Base-by-base conservation (phyloP, 768 basidiomycete genomes). In the Kwoniella bestiolae region DNA sequence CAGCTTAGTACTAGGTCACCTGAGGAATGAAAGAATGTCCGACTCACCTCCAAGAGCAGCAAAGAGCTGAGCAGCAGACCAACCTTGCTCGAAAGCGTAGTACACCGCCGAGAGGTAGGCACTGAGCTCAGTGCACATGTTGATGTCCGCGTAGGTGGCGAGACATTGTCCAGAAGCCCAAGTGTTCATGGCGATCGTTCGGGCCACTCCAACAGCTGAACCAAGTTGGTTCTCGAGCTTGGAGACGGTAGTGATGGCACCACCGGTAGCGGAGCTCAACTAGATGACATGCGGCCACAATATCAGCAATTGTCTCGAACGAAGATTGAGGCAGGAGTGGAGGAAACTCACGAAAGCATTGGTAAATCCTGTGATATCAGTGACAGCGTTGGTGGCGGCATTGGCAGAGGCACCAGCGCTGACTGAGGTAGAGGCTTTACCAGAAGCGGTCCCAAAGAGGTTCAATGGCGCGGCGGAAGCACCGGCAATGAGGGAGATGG, bases 21-120 rank as follows among this genome's bases (percentile, higher is more conserved):
- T 3, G 46, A 25, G n/a, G 23, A 3, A 14, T 0, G 2, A 1
- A 5, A 53, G 2, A 41, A 38, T 26, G 44, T 21, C 14, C 8
- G 35, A 59, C 56, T 46, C 41, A 63, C 49, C 31, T 14, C 69
- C 69, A 18, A 70, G 57, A 7, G 65, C 56, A n/a, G 69, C 69
- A 44, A 70, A 67, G 4, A 70, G 51, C 31, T 70, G 56, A 32
- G 52, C 62, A 23, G 51, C 62, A 3, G 69, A 64, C 69, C 69
- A 70, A 16, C 65, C 65, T 50, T 65, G 51, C 41, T 67, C 47
- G 31, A 53, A 64, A 26, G 65, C 69, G 41, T 63, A 70, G 66
- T 67, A 51, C 2, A 60, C 53, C 6, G 62, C 69, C 14, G 69
- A 59, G 31, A 70, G 62, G 47, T 70, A 70, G 6, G 65, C 65